A percentile compares a stretch with the other conserved stretches of the same genome.
phyloP scores from a whole-genome alignment of 768 basidiomycete species.

The Lentinula aciculospora region DNA sequence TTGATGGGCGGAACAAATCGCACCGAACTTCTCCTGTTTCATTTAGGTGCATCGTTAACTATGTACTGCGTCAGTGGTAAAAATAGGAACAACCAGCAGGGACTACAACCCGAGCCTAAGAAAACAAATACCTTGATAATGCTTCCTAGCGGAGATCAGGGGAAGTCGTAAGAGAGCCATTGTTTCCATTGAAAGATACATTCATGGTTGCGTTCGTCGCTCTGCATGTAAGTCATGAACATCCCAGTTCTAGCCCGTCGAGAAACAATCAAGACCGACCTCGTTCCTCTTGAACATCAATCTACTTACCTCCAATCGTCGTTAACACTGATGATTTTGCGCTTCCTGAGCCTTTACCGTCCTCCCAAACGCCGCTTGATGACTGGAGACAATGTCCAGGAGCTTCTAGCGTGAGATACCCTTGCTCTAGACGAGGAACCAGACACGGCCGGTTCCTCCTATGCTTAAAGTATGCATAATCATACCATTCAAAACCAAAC shows the following conservation, averaged over 20 bases:
- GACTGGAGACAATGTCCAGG: not conserved
- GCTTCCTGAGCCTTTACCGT: not conserved
- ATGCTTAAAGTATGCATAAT: not conserved
- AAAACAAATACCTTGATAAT: no score
- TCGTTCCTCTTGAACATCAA: not conserved
- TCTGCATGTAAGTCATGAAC: not conserved
- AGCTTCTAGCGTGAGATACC: not conserved
- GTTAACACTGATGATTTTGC: not conserved
- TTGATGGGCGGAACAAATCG: no score
- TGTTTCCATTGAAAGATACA: not conserved
- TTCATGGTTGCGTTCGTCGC: not conserved
- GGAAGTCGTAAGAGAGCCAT: not conserved
- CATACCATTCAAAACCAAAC: not conserved
- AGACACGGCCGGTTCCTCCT: not conserved
- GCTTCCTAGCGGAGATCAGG: no score
- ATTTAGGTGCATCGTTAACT: no score
- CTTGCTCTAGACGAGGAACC: not conserved
- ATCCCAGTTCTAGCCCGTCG: not conserved
- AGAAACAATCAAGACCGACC: not conserved
- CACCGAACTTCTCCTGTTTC: no score
- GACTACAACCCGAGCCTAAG: no score
- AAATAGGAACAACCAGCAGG: no score
- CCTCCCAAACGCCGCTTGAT: not conserved
- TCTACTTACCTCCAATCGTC: not conserved
- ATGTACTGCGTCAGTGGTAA: no score